These are phyloP conservation scores for Sanghuangporus weigelae DNA, from an alignment of 1,284 basidiomycete species.

Conservation along the genomic window DNA sequence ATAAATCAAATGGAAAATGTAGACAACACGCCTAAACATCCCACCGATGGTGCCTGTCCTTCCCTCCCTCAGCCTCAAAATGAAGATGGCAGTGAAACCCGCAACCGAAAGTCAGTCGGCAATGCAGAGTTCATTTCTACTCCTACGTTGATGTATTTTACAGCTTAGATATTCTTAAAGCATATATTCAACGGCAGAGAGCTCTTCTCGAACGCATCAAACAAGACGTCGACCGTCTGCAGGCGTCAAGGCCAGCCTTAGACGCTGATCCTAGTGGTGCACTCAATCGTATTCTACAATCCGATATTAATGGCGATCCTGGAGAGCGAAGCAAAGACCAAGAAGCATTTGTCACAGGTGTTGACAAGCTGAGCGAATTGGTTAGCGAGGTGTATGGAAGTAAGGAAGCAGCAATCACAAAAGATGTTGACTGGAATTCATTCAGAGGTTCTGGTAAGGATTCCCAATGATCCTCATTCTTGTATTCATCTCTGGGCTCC, in stretches of 20 bases:
- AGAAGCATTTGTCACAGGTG: not conserved
- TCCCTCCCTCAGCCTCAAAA: not conserved
- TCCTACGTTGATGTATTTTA: not conserved
- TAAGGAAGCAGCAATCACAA: slow-evolving; percentile 7
- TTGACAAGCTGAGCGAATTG: slow-evolving; percentile 11
- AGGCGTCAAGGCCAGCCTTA: slow-evolving; percentile 9
- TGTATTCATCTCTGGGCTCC: not conserved
- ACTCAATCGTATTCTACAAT: slow-evolving; percentile 14
- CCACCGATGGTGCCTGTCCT: not conserved
- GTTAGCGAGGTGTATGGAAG: slow-evolving; percentile 5
- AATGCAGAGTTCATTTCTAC: slow-evolving; percentile 1
- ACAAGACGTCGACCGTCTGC: slow-evolving; percentile 17
- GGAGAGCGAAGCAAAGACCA: not conserved
- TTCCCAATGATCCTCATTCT: not conserved
- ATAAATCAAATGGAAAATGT: slow-evolving; percentile 8
- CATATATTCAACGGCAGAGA: slow-evolving; percentile 20
- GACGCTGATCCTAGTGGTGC: slow-evolving; percentile 13
- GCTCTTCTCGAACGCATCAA: slow-evolving; percentile 19
- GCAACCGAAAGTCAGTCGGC: slow-evolving; percentile 7
- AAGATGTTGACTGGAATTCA: slow-evolving; percentile 20
- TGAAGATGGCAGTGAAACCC: slow-evolving; percentile 4
- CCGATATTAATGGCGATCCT: slow-evolving; percentile 5
- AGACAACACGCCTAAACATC: not conserved
- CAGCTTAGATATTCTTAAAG: slow-evolving; percentile 20
- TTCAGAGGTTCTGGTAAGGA: slow-evolving; percentile 15